Conservation (phyloP, 2,329 filamentous ascomycete genomes). For the Stromatinia cepivora region DNA sequence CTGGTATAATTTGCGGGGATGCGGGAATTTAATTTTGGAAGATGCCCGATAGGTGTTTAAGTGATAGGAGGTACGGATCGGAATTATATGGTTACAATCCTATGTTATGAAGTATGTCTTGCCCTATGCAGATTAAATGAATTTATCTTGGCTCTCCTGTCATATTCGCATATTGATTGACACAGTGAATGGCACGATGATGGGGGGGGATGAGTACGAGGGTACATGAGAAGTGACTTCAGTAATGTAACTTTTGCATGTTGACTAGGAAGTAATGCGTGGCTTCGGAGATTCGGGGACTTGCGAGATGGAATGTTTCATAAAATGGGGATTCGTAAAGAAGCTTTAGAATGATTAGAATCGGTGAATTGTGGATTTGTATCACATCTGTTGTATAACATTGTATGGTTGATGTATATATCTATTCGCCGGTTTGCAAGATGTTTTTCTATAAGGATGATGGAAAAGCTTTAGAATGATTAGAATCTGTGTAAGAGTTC, state of each 20-base stretch:
- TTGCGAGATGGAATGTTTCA: slow-evolving; percentile 11
- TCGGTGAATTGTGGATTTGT: slow-evolving; percentile 3
- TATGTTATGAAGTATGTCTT: slow-evolving; percentile 13
- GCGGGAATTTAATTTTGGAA: slow-evolving; percentile 3
- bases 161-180: slow-evolving; percentile 5
- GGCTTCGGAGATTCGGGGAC: slow-evolving; percentile 24
- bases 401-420: neutral
- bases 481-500: neutral
- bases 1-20: neutral
- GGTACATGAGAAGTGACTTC: slow-evolving; percentile 5
- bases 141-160: slow-evolving; percentile 3
- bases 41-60: slow-evolving; percentile 14
- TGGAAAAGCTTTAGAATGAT: neutral
- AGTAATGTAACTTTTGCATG: slow-evolving; percentile 10
- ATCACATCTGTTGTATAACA: neutral
- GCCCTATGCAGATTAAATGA: slow-evolving; percentile 22
- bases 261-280: slow-evolving; percentile 11
- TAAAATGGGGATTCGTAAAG: neutral
- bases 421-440: neutral
- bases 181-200: neutral
- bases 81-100: slow-evolving; percentile 12
- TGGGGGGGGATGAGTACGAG: neutral
- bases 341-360: slow-evolving; percentile 19
- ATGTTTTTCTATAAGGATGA: neutral
- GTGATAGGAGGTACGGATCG: slow-evolving; percentile 9